phyloP scores from a whole-genome alignment of 73 alveolate species.

The Tetrahymena borealis region DNA sequence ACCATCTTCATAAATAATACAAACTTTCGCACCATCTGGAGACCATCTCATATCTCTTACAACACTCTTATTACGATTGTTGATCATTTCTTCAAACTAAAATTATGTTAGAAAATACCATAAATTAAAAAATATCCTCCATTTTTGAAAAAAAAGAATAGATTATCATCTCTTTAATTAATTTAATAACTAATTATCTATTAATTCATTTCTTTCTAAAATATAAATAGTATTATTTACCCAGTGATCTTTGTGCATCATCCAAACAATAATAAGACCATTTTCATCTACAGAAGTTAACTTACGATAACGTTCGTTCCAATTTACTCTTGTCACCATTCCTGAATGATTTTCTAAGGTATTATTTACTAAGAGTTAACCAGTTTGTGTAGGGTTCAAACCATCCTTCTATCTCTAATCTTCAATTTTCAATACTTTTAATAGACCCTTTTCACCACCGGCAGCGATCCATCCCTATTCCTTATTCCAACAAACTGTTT shows the following conservation, averaged over 20 bases:
- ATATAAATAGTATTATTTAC: background rate
- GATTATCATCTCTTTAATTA: background rate
- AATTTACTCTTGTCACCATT: slow-evolving; percentile 54
- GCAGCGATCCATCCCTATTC: slow-evolving; percentile 80
- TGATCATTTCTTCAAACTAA: slow-evolving; percentile 99
- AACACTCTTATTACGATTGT: slow-evolving; percentile 95
- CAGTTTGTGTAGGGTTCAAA: background rate
- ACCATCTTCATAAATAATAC: slow-evolving; percentile 98
- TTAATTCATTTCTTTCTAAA: background rate
- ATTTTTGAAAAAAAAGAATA: background rate
- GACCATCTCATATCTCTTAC: slow-evolving; percentile 99
- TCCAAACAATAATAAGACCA: slow-evolving; percentile 95
- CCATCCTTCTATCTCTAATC: slow-evolving; percentile 26
- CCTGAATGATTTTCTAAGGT: slow-evolving; percentile 49
- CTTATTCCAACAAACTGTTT: slow-evolving; percentile 66
- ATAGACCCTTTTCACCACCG: slow-evolving; percentile 76
- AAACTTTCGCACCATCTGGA: slow-evolving; percentile 86
- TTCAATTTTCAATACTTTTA: slow-evolving; percentile 67
- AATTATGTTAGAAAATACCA: background rate
- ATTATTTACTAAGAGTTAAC: slow-evolving; percentile 14
- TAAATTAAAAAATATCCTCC: background rate
- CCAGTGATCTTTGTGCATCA: slow-evolving; percentile 61
- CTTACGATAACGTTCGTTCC: slow-evolving; percentile 90
- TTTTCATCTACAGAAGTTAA: slow-evolving; percentile 91
- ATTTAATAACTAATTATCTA: background rate